These are phyloP conservation scores for Stenocarpella maydis DNA, from an alignment of 2,329 filamentous ascomycete species.

Conservation along the genomic window DNA sequence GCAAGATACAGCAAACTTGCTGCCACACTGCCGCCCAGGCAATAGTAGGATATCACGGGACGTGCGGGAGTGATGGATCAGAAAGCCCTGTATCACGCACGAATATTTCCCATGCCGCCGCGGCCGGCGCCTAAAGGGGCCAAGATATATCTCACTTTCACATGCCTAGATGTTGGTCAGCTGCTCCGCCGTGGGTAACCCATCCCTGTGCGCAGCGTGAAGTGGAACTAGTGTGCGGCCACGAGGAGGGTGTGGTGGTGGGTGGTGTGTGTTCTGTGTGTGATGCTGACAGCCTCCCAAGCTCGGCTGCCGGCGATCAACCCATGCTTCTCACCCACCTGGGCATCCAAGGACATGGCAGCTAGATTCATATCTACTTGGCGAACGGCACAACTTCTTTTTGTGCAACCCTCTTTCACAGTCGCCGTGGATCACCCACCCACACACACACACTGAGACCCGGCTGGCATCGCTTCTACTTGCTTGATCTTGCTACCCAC, in stretches of 20 bases:
- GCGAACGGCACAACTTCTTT: not conserved
- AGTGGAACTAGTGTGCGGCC: not conserved
- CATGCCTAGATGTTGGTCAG: conserved; percentile 2
- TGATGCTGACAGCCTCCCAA: conserved; percentile 12
- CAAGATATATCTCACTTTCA: not conserved
- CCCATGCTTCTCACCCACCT: not conserved
- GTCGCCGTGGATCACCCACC: conserved; percentile 12
- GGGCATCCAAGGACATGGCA: no score
- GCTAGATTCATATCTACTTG: not conserved
- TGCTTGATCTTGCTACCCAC: not conserved
- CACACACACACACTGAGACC: not conserved
- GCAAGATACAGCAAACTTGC: not conserved
- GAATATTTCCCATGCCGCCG: conserved; percentile 1
- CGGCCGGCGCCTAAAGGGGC: conserved; percentile 1
- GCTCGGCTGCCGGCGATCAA: conserved; percentile 7
- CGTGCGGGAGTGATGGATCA: conserved; percentile 17
- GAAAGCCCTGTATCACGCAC: not conserved
- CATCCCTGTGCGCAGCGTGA: conserved; percentile 5
- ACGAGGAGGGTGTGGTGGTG: conserved; percentile 15
- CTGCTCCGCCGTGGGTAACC: not conserved
- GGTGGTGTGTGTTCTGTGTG: conserved; percentile 4
- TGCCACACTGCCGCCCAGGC: conserved; percentile 3
- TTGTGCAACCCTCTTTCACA: conserved; percentile 5
- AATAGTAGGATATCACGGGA: conserved; percentile 21
- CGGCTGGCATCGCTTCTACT: not conserved